These are phyloP conservation scores for Crithidia acanthocephali DNA, from an alignment of 208 protist species.

Conservation along the genomic window DNA sequence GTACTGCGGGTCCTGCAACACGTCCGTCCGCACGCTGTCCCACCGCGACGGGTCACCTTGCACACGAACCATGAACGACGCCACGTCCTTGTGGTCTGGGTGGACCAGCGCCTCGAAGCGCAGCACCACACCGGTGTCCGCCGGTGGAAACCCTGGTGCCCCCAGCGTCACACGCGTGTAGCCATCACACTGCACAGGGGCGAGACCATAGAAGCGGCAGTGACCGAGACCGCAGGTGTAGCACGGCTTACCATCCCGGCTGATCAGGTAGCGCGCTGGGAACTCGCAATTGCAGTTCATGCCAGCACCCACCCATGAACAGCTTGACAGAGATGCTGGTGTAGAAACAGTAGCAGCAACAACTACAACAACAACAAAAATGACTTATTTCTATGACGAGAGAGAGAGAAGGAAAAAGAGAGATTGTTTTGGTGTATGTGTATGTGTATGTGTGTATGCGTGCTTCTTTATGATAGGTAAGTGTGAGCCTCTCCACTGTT, in stretches of 20 bases:
- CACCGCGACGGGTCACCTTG: constrained; percentile 30
- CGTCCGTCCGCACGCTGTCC: constrained; percentile 22
- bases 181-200: constrained; percentile 62
- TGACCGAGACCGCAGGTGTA: constrained; percentile 60
- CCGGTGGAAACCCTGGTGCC: constrained; percentile 21
- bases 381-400: not conserved
- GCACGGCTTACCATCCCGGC: constrained; percentile 54
- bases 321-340: not conserved
- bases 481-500: not conserved
- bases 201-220: constrained; percentile 70
- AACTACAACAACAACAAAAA: not conserved
- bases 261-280: constrained; percentile 44
- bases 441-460: not conserved
- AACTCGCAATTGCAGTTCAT: constrained; percentile 84
- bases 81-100: constrained; percentile 43
- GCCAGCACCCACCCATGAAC: not conserved
- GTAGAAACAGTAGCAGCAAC: not conserved
- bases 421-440: not conserved
- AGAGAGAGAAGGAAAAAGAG: not conserved
- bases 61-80: constrained; percentile 35
- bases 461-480: not conserved
- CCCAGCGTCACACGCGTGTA: constrained; percentile 63
- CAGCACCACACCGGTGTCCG: constrained; percentile 45
- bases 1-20: constrained; percentile 55
- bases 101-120: constrained; percentile 78